phyloP scores from a whole-genome alignment of 1,139 yeast species.

The Saccharomyces hybrid region DNA sequence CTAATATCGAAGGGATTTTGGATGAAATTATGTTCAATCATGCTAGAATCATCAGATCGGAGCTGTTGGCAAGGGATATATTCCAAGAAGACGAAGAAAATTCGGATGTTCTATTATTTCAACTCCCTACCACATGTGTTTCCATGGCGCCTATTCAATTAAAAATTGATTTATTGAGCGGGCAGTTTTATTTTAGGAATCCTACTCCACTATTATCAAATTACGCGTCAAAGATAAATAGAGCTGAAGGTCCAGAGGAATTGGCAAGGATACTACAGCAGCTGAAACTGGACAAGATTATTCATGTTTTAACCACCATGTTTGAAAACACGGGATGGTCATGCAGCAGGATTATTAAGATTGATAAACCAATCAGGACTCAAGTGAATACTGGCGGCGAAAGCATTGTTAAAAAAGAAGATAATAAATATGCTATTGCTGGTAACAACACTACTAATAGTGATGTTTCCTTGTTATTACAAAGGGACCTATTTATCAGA shows the following conservation, averaged over 20 bases:
- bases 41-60: constrained; percentile 27
- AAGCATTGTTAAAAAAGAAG: constrained; percentile 2
- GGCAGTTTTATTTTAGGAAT: constrained; percentile 42
- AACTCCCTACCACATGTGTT: constrained; percentile 31
- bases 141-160: constrained; percentile 34
- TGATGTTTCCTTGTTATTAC: constrained; percentile 13
- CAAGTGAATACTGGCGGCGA: constrained; percentile 18
- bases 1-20: constrained; percentile 33
- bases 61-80: constrained; percentile 24
- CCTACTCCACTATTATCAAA: constrained; percentile 38
- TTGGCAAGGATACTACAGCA: constrained; percentile 33
- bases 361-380: constrained; percentile 33
- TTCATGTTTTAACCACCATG: constrained; percentile 46
- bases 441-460: constrained; percentile 2
- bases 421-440: constrained; percentile 8
- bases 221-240: constrained; percentile 36
- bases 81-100: constrained; percentile 29
- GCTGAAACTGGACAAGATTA: constrained; percentile 50
- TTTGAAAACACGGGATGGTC: constrained; percentile 64
- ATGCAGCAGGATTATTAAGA: constrained; percentile 45
- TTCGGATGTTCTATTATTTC: constrained; percentile 26
- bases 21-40: constrained; percentile 33
- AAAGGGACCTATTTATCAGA: constrained; percentile 49
- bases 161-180: constrained; percentile 38
- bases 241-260: constrained; percentile 30